Percentiles rank a stretch among this genome's conserved stretches.
These are phyloP conservation scores for Golubevia pallescens DNA, from an alignment of 1,284 basidiomycete genomes.

Conservation along the genomic window DNA sequence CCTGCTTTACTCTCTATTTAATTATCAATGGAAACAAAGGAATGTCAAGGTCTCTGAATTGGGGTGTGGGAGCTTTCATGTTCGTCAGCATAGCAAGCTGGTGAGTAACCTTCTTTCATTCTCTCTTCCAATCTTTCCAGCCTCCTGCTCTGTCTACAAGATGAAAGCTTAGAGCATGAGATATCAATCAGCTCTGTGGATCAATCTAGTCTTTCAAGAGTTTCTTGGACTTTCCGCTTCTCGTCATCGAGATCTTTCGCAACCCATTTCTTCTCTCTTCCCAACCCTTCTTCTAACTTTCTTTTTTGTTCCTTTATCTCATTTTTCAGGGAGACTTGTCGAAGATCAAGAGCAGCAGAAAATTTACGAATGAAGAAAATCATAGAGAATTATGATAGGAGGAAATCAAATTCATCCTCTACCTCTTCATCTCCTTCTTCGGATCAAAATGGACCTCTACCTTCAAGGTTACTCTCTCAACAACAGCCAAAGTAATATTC, in stretches of 20 bases:
- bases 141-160: too few relatives aligned
- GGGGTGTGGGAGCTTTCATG: slow-evolving; percentile 39
- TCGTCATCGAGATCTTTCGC: too few relatives aligned
- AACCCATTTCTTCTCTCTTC: too few relatives aligned
- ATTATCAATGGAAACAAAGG: too few relatives aligned
- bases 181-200: neutral
- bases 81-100: slow-evolving; percentile 25
- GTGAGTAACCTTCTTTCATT: neutral
- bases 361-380: slow-evolving; percentile 29
- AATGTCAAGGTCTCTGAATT: slow-evolving; percentile 28
- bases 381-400: slow-evolving; percentile 14
- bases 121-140: neutral
- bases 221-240: neutral
- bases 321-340: slow-evolving; percentile 21
- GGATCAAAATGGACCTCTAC: too few relatives aligned
- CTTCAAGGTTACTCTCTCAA: too few relatives aligned
- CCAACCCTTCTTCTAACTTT: too few relatives aligned
- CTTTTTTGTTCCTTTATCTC: neutral
- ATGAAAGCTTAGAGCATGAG: too few relatives aligned
- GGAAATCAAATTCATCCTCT: too few relatives aligned
- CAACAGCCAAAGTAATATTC: too few relatives aligned
- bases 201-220: neutral
- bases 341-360: slow-evolving; percentile 28
- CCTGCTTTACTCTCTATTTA: neutral
- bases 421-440: neutral